phyloP scores from a whole-genome alignment of 331 rosid species.

The Cydonia oblonga region DNA sequence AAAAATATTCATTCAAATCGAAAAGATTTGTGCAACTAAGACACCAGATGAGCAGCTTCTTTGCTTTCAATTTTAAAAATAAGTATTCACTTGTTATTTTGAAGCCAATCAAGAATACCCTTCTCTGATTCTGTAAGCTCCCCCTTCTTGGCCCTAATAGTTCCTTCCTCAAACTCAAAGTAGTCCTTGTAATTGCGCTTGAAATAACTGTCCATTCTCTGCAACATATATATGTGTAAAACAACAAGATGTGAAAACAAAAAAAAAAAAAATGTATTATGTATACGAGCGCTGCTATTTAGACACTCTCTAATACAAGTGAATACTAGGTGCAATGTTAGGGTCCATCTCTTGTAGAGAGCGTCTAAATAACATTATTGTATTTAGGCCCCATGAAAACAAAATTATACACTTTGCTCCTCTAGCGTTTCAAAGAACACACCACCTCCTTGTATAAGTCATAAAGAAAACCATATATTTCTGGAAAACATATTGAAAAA shows the following conservation, averaged over 20 bases:
- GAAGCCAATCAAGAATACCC: constrained; percentile 81
- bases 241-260: background rate
- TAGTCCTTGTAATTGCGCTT: constrained; percentile 91
- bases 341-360: no score
- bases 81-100: constrained; percentile 39
- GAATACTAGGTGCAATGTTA: no score
- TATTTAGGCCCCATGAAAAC: no score
- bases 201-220: constrained; percentile 83
- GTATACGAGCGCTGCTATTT: no score
- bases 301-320: no score
- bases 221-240: background rate
- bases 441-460: background rate
- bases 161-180: constrained; percentile 68
- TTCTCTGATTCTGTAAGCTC: constrained; percentile 67
- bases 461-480: background rate
- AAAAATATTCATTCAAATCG: background rate
- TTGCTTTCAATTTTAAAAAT: background rate
- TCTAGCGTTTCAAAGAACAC: background rate
- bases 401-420: no score
- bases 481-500: background rate
- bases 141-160: constrained; percentile 34
- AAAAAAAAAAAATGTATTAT: background rate
- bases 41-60: background rate
- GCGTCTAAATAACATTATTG: no score
- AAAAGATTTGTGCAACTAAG: background rate